Conservation (phyloP, 208 protist species). For the Leptomonas pyrrhocoris region DNA sequence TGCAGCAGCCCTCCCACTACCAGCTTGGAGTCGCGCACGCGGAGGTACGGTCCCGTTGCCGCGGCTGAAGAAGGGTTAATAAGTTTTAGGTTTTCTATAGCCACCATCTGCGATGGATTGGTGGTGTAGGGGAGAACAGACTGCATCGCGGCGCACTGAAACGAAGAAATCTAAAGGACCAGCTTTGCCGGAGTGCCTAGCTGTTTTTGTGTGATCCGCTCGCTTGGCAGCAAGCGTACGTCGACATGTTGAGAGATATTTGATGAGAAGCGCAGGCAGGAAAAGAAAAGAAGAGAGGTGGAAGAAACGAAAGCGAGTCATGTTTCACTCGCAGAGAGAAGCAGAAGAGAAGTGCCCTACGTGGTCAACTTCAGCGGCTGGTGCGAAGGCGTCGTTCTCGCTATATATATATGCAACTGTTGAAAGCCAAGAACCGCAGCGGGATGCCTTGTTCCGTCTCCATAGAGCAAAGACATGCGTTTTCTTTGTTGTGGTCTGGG, state of each 20-base stretch:
- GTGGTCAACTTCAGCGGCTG: too few species aligned
- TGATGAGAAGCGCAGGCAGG: neutral
- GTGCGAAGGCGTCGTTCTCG: too few species aligned
- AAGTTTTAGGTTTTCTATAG: conserved; percentile 78
- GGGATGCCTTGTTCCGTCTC: too few species aligned
- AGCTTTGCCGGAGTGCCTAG: too few species aligned
- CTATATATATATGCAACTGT: too few species aligned
- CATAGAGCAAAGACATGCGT: too few species aligned
- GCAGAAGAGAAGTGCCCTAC: neutral
- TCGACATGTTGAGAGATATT: neutral
- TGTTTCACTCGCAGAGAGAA: neutral
- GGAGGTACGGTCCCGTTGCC: conserved; percentile 70
- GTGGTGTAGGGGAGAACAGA: conserved; percentile 86
- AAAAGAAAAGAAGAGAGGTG: neutral
- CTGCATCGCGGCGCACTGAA: conserved; percentile 50
- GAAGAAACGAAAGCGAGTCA: neutral
- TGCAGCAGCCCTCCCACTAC: conserved; percentile 77
- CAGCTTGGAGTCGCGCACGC: conserved; percentile 58
- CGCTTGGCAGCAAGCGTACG: neutral
- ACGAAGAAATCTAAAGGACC: neutral
- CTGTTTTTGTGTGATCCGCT: too few species aligned
- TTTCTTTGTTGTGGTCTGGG: neutral
- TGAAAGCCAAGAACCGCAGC: too few species aligned
- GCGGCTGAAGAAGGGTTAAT: conserved; percentile 72
- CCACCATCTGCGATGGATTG: conserved; percentile 76